phyloP scores from a whole-genome alignment of 257 asterid species.

The Forsythia suspensa region DNA sequence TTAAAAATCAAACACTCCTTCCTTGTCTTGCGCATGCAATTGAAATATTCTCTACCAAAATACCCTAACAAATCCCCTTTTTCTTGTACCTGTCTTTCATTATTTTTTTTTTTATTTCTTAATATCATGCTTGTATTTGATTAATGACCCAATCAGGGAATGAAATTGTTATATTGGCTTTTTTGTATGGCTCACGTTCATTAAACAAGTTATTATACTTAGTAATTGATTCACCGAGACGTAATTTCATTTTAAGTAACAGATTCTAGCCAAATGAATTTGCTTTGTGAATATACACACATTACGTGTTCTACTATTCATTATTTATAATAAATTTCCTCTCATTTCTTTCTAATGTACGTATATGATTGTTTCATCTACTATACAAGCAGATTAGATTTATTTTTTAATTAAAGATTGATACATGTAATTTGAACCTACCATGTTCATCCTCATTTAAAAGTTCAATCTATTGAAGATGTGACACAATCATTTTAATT shows the following conservation, averaged over 20 bases:
- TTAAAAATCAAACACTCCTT: slow-evolving; percentile 19
- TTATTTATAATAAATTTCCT: too few relatives aligned
- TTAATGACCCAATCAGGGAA: slow-evolving; percentile 23
- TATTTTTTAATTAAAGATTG: too few relatives aligned
- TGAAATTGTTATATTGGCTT: slow-evolving; percentile 40
- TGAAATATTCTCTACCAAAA: slow-evolving; percentile 42
- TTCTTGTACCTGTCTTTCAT: slow-evolving; percentile 24
- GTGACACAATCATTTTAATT: too few relatives aligned
- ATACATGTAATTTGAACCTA: not conserved
- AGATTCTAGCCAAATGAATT: too few relatives aligned
- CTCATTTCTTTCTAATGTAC: too few relatives aligned
- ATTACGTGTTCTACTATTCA: too few relatives aligned
- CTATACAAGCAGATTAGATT: too few relatives aligned
- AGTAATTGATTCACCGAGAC: too few relatives aligned
- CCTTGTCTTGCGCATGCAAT: slow-evolving; percentile 63
- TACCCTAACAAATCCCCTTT: slow-evolving; percentile 30
- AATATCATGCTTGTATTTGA: slow-evolving; percentile 33
- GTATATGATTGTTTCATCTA: too few relatives aligned
- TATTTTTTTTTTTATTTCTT: slow-evolving; percentile 9
- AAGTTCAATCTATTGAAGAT: not conserved
- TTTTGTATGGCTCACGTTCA: slow-evolving; percentile 7
- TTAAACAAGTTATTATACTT: too few relatives aligned
- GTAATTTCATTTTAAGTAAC: not conserved
- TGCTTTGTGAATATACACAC: too few relatives aligned
- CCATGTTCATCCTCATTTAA: too few relatives aligned